Conservation (phyloP, 305 asterid genomes). For the Fraxinus velutina region DNA sequence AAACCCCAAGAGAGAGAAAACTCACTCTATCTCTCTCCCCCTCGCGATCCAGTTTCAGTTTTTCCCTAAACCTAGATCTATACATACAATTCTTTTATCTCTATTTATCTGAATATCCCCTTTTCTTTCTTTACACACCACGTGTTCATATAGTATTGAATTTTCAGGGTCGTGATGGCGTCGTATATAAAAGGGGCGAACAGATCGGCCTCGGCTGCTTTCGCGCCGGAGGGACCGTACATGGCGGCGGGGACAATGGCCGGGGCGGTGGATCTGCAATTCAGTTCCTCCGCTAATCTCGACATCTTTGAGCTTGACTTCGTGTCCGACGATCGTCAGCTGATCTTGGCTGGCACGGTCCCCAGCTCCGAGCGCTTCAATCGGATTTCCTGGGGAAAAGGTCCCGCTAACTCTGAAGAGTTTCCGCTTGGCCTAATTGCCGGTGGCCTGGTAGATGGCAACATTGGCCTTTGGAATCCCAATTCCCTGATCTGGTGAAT, state of each 20-base stretch:
- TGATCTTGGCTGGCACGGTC: conserved; percentile 52
- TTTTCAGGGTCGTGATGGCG: conserved; percentile 50
- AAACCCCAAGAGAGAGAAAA: conserved; percentile 37
- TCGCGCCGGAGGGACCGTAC: conserved; percentile 81
- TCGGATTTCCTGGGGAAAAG: conserved; percentile 82
- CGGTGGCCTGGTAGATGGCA: conserved; percentile 96
- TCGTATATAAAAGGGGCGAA: conserved; percentile 67
- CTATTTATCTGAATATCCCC: conserved; percentile 11
- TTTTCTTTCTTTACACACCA: conserved; percentile 1
- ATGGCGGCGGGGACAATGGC: conserved; percentile 99
- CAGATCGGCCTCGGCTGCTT: conserved; percentile 95
- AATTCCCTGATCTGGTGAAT: conserved; percentile 67
- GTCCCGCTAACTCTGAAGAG: conserved; percentile 55
- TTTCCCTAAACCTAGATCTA: conserved; percentile 6
- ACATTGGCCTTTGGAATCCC: conserved; percentile 94
- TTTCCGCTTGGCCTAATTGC: conserved; percentile 79
- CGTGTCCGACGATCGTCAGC: conserved; percentile 67
- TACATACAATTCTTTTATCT: conserved; percentile 17
- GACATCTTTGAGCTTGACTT: conserved; percentile 88
- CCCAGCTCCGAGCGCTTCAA: conserved; percentile 80
- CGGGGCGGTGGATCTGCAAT: conserved; percentile 96
- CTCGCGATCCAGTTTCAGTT: conserved; percentile 37
- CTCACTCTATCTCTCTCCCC: conserved; percentile 7
- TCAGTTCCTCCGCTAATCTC: conserved; percentile 91
- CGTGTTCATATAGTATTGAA: conserved; percentile 22